phyloP scores from a whole-genome alignment of 116 monocot genomes.

The Dioscorea cayenensis region DNA sequence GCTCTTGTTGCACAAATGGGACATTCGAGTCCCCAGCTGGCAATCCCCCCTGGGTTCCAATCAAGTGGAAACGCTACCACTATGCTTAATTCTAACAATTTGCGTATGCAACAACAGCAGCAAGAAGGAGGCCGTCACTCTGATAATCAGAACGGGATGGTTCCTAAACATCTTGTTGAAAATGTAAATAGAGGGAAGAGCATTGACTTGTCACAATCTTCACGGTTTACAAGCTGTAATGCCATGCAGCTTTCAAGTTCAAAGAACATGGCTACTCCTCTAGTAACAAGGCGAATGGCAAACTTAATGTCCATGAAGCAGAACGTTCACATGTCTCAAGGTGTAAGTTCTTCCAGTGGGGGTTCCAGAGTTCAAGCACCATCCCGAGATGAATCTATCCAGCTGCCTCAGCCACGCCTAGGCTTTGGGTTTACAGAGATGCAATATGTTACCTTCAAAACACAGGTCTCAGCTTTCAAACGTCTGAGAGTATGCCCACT shows the following conservation, averaged over 20 bases:
- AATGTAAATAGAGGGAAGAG: slow-evolving; percentile 18
- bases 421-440: slow-evolving; percentile 78
- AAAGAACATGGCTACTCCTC: slow-evolving; percentile 23
- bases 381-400: slow-evolving; percentile 23
- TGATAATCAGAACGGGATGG: slow-evolving; percentile 40
- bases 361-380: slow-evolving; percentile 11
- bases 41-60: slow-evolving; percentile 22
- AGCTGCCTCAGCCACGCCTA: slow-evolving; percentile 22
- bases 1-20: slow-evolving; percentile 33
- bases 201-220: slow-evolving; percentile 35
- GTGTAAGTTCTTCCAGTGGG: slow-evolving; percentile 23
- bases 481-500: slow-evolving; percentile 57
- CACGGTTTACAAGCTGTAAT: slow-evolving; percentile 21
- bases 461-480: slow-evolving; percentile 93
- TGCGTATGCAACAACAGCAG: slow-evolving; percentile 44
- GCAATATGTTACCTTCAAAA: slow-evolving; percentile 89
- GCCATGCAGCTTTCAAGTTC: slow-evolving; percentile 19
- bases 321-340: slow-evolving; percentile 25
- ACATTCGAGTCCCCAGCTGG: slow-evolving; percentile 26
- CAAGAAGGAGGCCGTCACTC: slow-evolving; percentile 17
- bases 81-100: slow-evolving; percentile 23
- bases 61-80: slow-evolving; percentile 19
- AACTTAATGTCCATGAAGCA: slow-evolving; percentile 42
- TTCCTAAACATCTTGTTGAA: slow-evolving; percentile 15
- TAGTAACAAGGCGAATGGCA: slow-evolving; percentile 36